Conservation (phyloP, 129 eudicot genomes). For the Flaveria sonorensis region DNA sequence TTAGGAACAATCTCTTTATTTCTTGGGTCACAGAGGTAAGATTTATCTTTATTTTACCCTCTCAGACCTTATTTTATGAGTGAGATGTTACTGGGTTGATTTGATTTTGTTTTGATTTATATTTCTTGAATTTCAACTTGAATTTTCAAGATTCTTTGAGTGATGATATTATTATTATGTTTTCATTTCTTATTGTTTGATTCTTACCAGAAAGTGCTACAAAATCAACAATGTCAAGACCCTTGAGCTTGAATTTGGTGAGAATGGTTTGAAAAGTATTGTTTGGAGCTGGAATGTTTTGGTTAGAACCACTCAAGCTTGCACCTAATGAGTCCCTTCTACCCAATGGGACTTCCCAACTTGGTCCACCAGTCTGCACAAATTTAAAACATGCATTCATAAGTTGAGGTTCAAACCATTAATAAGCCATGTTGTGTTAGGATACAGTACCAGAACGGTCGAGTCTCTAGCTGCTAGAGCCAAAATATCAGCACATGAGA, state of each 20-base stretch:
- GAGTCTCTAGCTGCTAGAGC: slow-evolving; percentile 57
- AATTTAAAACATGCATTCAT: slow-evolving; percentile 11
- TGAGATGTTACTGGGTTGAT: too few relatives aligned
- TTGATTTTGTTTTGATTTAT: neutral
- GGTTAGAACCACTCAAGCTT: slow-evolving; percentile 58
- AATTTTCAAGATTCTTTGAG: neutral
- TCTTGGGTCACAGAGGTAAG: too few relatives aligned
- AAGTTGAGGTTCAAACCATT: neutral
- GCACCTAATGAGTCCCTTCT: slow-evolving; percentile 53
- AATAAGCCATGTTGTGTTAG: neutral
- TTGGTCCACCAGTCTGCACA: slow-evolving; percentile 54
- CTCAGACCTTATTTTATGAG: too few relatives aligned
- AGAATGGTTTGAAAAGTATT: slow-evolving; percentile 57
- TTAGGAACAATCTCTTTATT: too few relatives aligned
- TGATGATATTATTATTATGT: neutral
- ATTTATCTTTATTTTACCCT: too few relatives aligned
- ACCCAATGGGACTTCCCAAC: slow-evolving; percentile 58
- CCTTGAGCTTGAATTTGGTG: slow-evolving; percentile 51
- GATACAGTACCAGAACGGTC: slow-evolving; percentile 31
- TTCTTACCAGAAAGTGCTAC: slow-evolving; percentile 39
- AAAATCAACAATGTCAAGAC: slow-evolving; percentile 51
- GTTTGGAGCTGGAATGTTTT: slow-evolving; percentile 63
- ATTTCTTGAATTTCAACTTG: neutral
- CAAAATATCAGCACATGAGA: slow-evolving; percentile 52
- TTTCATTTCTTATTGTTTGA: neutral